These are phyloP conservation scores for Phytophthora idaei DNA, from an alignment of 352 stramenopile genomes.

Conservation along the genomic window DNA sequence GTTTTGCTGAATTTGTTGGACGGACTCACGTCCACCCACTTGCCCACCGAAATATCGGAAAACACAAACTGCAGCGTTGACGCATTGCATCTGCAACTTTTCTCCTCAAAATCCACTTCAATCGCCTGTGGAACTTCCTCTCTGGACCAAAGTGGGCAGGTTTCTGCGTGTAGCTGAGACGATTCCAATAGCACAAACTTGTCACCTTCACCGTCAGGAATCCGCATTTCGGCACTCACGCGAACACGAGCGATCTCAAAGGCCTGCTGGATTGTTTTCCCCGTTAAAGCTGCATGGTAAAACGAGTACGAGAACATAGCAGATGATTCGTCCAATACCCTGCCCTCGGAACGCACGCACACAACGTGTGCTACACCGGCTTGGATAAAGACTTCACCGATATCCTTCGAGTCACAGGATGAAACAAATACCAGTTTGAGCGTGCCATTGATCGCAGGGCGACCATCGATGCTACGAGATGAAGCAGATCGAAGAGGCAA, in stretches of 20 bases:
- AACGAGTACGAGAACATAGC: constrained; percentile 82
- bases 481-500: constrained; percentile 16
- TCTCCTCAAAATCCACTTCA: constrained; percentile 55
- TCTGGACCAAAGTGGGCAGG: constrained; percentile 46
- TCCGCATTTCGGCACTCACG: constrained; percentile 72
- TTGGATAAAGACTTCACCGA: constrained; percentile 83
- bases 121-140: constrained; percentile 41
- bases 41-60: constrained; percentile 70
- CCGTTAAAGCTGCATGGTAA: constrained; percentile 74
- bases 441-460: constrained; percentile 35
- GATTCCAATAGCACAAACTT: constrained; percentile 83
- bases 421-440: constrained; percentile 87
- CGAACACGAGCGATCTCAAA: constrained; percentile 79
- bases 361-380: constrained; percentile 80
- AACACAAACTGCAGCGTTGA: constrained; percentile 68
- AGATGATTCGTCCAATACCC: constrained; percentile 73
- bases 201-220: constrained; percentile 64
- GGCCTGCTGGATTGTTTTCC: constrained; percentile 75
- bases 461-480: constrained; percentile 36
- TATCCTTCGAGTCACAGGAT: constrained; percentile 76
- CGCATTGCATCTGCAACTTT: constrained; percentile 60
- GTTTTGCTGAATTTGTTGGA: constrained; percentile 74
- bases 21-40: constrained; percentile 77
- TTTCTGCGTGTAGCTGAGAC: constrained; percentile 59
- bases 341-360: constrained; percentile 71